Base-by-base conservation (phyloP, 2,329 filamentous ascomycete genomes). In the Ophiocordyceps unilateralis region DNA sequence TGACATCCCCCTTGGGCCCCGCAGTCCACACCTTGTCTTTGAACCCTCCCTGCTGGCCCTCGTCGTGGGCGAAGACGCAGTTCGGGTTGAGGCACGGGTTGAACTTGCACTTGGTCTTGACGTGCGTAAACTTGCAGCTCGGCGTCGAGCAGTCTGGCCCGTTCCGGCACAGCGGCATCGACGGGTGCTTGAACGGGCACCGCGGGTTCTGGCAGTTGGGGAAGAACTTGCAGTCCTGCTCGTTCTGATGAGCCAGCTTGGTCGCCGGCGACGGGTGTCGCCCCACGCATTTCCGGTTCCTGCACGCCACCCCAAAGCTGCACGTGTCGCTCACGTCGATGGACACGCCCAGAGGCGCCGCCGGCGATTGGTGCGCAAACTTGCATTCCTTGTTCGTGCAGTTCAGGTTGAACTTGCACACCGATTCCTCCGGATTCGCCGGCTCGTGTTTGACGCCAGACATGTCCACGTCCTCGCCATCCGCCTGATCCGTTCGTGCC, bases 351-450 rank as follows among this genome's bases (percentile, higher is more conserved):
- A 81, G 80, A 4, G 85, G 82, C 26, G 89, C 88, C 2, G 83
- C 87, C 2, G 91, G 87, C 15, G 88, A 94, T 64, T 95, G 89
- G 56, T 98, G 91, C 17, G 86, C 91, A 59, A 86, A 98, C 50
- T 81, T 82, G 65, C 91, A 98, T 47, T 93, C 84, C 51, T 76
- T 78, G 62, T 93, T 93, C 34, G 82, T 84, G 67, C 91, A 98
- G 48, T 75, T 70, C 43, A 91, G 68, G 64, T 96, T 95, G 68
- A 78, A 98, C 55, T 83, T 85, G 74, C 91, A 98, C 47, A 89
- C 68, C 14, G 70, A 82, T 41, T 83, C 75, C 6, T 78, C 71
- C n/a, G 68, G 65, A 53, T 69, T 76, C 32, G 56, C 71, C 52
- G 60, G 66, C 64, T 67, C 76, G 56, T 62, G 73, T 62, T 63